A percentile compares a stretch with the other conserved stretches of the same genome.
Evolutionary conservation across 2,329 filamentous ascomycete genomes (phyloP).

Genomic region (Domatiomyces catenatus): DNA sequence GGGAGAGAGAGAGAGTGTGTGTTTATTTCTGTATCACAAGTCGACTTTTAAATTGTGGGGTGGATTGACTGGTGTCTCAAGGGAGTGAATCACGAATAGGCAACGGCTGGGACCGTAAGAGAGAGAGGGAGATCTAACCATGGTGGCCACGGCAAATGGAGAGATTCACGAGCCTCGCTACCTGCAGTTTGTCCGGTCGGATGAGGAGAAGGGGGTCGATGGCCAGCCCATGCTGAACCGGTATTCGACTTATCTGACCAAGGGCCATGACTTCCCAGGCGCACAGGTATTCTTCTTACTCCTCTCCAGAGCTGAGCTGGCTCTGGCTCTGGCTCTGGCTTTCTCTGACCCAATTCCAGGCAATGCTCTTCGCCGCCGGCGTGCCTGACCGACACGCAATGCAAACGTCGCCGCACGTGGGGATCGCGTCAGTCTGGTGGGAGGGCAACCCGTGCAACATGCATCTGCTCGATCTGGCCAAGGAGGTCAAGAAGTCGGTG

Average conservation of each 20-base stretch:
- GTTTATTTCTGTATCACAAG: too few relatives aligned
- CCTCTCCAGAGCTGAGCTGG: too few relatives aligned
- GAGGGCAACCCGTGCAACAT: conserved; percentile 88
- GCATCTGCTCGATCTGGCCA: conserved; percentile 69
- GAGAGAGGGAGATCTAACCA: neutral
- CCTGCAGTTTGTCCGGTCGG: conserved; percentile 42
- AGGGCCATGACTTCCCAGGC: conserved; percentile 76
- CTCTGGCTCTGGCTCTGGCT: too few relatives aligned
- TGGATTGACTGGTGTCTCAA: too few relatives aligned
- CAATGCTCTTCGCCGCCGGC: conserved; percentile 89
- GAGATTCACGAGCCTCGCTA: conserved; percentile 28
- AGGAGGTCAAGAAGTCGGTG: conserved; percentile 69
- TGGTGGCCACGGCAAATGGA: neutral
- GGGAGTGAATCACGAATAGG: neutral
- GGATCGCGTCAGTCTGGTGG: conserved; percentile 90
- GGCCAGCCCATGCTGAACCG: conserved; percentile 60
- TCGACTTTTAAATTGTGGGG: too few relatives aligned
- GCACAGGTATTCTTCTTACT: conserved; percentile 48
- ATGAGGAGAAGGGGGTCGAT: conserved; percentile 36
- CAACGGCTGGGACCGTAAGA: neutral
- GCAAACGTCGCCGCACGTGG: conserved; percentile 81
- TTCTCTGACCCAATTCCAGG: conserved; percentile 42
- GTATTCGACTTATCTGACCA: conserved; percentile 70
- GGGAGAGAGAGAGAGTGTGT: too few relatives aligned
- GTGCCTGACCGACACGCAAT: conserved; percentile 70